Evolutionary conservation across 2,329 filamentous ascomycete species (phyloP).

Genomic region (Aulographum hederae): DNA sequence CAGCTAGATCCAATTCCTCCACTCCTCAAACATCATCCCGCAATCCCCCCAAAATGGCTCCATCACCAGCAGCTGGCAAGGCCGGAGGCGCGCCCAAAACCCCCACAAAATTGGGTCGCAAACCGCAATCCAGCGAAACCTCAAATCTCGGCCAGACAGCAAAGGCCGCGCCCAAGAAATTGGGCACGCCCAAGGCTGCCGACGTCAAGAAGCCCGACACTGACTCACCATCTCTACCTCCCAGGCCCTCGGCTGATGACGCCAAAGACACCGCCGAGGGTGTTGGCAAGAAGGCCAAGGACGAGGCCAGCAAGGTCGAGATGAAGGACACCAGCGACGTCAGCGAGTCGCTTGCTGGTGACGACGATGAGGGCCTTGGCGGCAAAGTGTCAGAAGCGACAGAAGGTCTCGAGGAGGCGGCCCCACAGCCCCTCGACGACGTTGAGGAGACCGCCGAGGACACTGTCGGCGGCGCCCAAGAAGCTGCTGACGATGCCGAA

Average conservation of each 20-base stretch:
- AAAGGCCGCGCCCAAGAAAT: conserved; percentile 9
- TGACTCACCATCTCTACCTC: conserved; percentile 16
- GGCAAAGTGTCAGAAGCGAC: conserved; percentile 27
- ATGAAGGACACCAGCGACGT: conserved; percentile 18
- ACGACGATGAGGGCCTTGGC: conserved; percentile 14
- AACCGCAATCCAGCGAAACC: conserved; percentile 16
- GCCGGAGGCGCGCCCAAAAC: conserved; percentile 19
- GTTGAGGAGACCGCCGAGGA: conserved; percentile 21
- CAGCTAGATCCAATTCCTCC: neutral
- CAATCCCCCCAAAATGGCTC: conserved; percentile 22
- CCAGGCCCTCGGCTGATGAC: conserved; percentile 12
- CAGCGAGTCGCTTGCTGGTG: conserved; percentile 16
- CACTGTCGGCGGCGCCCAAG: conserved; percentile 7
- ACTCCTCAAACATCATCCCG: conserved; percentile 1
- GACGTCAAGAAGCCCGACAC: conserved; percentile 14
- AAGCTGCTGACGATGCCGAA: conserved; percentile 12
- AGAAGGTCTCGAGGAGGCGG: conserved; percentile 22
- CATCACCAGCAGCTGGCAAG: conserved; percentile 32
- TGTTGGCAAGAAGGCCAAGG: conserved; percentile 10
- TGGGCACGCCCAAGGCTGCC: conserved; percentile 6
- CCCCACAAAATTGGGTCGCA: conserved; percentile 30
- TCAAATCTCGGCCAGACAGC: conserved; percentile 22
- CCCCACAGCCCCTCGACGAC: conserved; percentile 12
- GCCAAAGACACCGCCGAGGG: conserved; percentile 13
- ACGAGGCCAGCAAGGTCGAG: conserved; percentile 15